These are phyloP conservation scores for Cyberlindnera maritima DNA, from an alignment of 805 yeast genomes.

Conservation along the genomic window DNA sequence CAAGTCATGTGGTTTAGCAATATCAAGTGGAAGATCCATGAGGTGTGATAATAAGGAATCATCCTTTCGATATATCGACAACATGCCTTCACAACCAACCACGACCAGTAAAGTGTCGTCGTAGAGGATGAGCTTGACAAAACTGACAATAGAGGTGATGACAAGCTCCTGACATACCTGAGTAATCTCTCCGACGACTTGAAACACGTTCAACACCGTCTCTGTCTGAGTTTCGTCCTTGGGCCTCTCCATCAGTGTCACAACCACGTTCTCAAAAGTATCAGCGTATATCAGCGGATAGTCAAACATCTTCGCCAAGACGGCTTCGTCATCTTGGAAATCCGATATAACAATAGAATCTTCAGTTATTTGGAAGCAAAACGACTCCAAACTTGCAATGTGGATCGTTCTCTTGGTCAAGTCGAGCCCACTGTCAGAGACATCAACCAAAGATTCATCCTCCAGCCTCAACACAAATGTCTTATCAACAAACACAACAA, in stretches of 20 bases:
- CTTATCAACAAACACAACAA: slow-evolving; percentile 39
- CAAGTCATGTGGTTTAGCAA: slow-evolving; percentile 23
- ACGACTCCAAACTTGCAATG: slow-evolving; percentile 13
- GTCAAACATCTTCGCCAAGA: slow-evolving; percentile 6
- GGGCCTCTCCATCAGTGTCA: slow-evolving; percentile 6
- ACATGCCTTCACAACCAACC: slow-evolving; percentile 5
- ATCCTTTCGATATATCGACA: slow-evolving; percentile 7
- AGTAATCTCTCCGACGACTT: slow-evolving; percentile 10
- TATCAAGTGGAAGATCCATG: neutral
- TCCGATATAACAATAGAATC: slow-evolving; percentile 20
- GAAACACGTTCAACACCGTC: neutral
- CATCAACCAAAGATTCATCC: slow-evolving; percentile 27
- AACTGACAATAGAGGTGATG: slow-evolving; percentile 11
- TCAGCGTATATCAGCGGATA: slow-evolving; percentile 21
- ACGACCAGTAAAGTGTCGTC: slow-evolving; percentile 8
- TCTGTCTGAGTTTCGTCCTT: neutral
- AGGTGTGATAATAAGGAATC: neutral
- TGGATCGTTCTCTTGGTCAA: slow-evolving; percentile 16
- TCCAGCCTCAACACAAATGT: slow-evolving; percentile 36
- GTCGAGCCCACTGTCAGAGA: slow-evolving; percentile 22
- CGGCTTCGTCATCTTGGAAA: slow-evolving; percentile 12
- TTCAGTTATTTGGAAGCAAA: slow-evolving; percentile 27
- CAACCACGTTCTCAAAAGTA: slow-evolving; percentile 16
- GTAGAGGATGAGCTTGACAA: slow-evolving; percentile 18
- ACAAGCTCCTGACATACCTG: slow-evolving; percentile 2